These are phyloP conservation scores for Gossypium bickii DNA, from an alignment of 345 rosid genomes.

Conservation along the genomic window DNA sequence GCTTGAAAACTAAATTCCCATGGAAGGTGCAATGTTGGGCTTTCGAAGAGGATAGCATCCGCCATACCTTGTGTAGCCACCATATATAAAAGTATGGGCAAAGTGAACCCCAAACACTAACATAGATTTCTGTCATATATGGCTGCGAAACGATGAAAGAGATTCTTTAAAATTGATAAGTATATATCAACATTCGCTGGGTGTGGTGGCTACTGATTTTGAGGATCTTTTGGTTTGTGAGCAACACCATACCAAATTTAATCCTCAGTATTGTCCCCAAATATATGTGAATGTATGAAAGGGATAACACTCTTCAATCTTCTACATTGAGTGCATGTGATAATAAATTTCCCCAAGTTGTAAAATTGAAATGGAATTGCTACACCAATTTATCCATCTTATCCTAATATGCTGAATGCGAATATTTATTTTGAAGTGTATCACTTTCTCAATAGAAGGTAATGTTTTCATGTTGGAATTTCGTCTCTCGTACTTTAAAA, in stretches of 20 bases:
- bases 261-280: not conserved
- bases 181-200: not conserved
- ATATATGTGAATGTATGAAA: slow-evolving; percentile 9
- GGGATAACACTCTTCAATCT: slow-evolving; percentile 8
- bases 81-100: not conserved
- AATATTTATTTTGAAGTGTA: no score
- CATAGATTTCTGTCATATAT: not conserved
- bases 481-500: rapidly evolving
- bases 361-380: not conserved
- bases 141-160: not conserved
- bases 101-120: not conserved
- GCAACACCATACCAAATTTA: not conserved
- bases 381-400: not conserved
- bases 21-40: not conserved
- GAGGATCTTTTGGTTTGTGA: not conserved
- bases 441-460: no score
- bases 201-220: not conserved
- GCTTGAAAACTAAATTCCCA: not conserved
- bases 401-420: no score
- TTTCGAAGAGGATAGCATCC: not conserved
- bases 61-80: not conserved
- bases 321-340: slow-evolving; percentile 9
- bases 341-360: not conserved
- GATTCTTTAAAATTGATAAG: not conserved
- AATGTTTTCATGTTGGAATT: no score